Percentiles rank a stretch among this genome's conserved stretches.
These are phyloP conservation scores for Mycocentrospora acerina DNA, from an alignment of 2,329 filamentous ascomycete species.

Conservation along the genomic window DNA sequence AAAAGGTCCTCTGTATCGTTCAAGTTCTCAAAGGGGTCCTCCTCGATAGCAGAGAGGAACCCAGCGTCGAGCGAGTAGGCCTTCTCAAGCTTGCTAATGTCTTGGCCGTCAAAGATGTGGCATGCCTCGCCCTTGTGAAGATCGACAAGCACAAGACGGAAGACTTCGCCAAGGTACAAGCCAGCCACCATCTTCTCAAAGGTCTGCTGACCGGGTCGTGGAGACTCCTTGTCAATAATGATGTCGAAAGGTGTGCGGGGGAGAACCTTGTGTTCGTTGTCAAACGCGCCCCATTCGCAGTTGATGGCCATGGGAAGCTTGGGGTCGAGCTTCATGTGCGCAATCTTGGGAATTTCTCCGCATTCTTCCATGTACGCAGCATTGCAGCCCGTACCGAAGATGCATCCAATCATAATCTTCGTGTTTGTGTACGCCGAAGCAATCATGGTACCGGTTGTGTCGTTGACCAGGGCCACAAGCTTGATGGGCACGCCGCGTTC, in stretches of 20 bases:
- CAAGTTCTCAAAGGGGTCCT: constrained; percentile 95
- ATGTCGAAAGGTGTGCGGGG: constrained; percentile 85
- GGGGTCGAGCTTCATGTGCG: constrained; percentile 82
- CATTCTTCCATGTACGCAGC: constrained; percentile 96
- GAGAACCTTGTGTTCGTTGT: constrained; percentile 88
- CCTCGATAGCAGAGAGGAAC: constrained; percentile 89
- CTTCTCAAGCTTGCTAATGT: constrained; percentile 77
- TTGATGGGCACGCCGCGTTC: constrained; percentile 85
- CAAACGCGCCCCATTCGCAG: constrained; percentile 97
- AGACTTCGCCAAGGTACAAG: constrained; percentile 91
- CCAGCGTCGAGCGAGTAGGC: constrained; percentile 89
- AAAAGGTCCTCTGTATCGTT: constrained; percentile 85
- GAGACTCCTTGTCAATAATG: constrained; percentile 86
- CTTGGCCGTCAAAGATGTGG: constrained; percentile 81
- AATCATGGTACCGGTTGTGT: constrained; percentile 95
- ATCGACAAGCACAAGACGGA: constrained; percentile 83
- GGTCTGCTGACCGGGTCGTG: constrained; percentile 87
- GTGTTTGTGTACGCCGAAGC: constrained; percentile 96
- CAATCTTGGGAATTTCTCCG: constrained; percentile 89
- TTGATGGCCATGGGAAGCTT: constrained; percentile 93
- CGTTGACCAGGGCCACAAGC: constrained; percentile 90
- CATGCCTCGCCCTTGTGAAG: constrained; percentile 65
- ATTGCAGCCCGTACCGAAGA: constrained; percentile 98
- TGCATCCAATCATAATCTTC: constrained; percentile 92
- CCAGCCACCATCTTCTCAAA: constrained; percentile 99